Conservation (phyloP, 2,329 filamentous ascomycete genomes). For the Cylindrodendrum hubeiense region DNA sequence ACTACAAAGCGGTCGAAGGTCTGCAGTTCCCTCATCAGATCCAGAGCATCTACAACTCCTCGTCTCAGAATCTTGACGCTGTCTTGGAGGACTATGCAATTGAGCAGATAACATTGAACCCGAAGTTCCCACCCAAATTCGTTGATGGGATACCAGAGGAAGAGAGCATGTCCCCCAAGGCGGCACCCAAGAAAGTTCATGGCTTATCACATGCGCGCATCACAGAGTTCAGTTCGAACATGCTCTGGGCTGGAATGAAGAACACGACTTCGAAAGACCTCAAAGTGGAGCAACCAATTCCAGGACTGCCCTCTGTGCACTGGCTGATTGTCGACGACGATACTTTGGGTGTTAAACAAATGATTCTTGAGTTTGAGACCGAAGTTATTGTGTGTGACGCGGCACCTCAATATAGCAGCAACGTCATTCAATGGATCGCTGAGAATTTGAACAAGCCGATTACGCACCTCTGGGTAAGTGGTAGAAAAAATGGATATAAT, state of each 20-base stretch:
- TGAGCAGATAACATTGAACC: slow-evolving; percentile 9
- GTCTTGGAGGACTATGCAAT: slow-evolving; percentile 28
- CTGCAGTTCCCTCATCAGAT: slow-evolving; percentile 24
- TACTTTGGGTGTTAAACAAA: slow-evolving; percentile 25
- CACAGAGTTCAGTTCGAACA: slow-evolving; percentile 30
- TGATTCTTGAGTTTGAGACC: slow-evolving; percentile 32
- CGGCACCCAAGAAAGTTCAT: background rate
- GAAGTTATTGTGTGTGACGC: slow-evolving; percentile 32
- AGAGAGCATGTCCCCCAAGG: slow-evolving; percentile 15
- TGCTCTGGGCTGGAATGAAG: slow-evolving; percentile 22
- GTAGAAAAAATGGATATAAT: background rate
- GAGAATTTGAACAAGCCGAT: slow-evolving; percentile 24
- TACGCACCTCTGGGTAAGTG: slow-evolving; percentile 22
- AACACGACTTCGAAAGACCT: slow-evolving; percentile 8
- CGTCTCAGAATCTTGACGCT: slow-evolving; percentile 5
- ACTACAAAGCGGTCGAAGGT: slow-evolving; percentile 19
- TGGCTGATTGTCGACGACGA: slow-evolving; percentile 27
- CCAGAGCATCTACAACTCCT: slow-evolving; percentile 27
- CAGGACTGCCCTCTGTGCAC: slow-evolving; percentile 5
- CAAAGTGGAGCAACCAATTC: slow-evolving; percentile 4
- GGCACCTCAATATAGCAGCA: slow-evolving; percentile 4
- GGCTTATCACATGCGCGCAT: slow-evolving; percentile 15
- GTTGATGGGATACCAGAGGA: slow-evolving; percentile 3
- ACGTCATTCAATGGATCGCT: slow-evolving; percentile 26
- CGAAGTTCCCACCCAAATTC: background rate